phyloP scores from a whole-genome alignment of 2,329 filamentous ascomycete genomes.

The Ambrosiella beaveri region DNA sequence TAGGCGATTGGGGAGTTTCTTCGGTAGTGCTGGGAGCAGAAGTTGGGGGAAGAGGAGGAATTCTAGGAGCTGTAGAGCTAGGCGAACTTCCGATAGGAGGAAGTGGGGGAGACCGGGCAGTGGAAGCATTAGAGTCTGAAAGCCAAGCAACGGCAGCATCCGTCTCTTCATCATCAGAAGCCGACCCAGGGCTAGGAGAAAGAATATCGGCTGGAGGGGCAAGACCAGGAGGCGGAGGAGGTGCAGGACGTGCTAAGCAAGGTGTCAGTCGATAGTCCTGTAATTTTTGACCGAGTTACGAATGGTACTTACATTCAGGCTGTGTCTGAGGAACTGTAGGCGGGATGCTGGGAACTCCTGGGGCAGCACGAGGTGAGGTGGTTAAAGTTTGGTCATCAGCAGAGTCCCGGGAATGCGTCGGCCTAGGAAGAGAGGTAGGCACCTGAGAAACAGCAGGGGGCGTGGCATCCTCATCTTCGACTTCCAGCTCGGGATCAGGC shows the following conservation, averaged over 20 bases:
- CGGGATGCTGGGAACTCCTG: constrained; percentile 28
- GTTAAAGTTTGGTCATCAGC: constrained; percentile 15
- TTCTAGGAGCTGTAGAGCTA: constrained; percentile 12
- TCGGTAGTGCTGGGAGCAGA: constrained; percentile 19
- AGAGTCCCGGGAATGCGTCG: not conserved
- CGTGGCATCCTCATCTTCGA: constrained; percentile 22
- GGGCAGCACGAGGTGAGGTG: constrained; percentile 8
- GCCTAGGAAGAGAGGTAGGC: constrained; percentile 2
- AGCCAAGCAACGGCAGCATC: constrained; percentile 20
- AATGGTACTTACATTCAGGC: constrained; percentile 36
- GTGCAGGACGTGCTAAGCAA: constrained; percentile 42
- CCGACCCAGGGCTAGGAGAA: constrained; percentile 62
- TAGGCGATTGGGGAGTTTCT: constrained; percentile 26
- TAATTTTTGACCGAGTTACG: not conserved
- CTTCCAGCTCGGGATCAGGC: not conserved
- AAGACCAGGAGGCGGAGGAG: constrained; percentile 32
- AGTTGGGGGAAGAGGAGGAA: constrained; percentile 19
- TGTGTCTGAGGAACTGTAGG: constrained; percentile 40
- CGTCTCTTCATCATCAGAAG: constrained; percentile 77
- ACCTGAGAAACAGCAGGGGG: constrained; percentile 19
- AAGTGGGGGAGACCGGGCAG: constrained; percentile 22
- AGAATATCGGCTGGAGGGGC: constrained; percentile 35
- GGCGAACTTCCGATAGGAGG: constrained; percentile 16
- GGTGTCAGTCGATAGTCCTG: not conserved
- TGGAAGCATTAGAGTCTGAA: constrained; percentile 24